phyloP scores from a whole-genome alignment of 139 green algal genomes.

The Coccomyxa sp. region DNA sequence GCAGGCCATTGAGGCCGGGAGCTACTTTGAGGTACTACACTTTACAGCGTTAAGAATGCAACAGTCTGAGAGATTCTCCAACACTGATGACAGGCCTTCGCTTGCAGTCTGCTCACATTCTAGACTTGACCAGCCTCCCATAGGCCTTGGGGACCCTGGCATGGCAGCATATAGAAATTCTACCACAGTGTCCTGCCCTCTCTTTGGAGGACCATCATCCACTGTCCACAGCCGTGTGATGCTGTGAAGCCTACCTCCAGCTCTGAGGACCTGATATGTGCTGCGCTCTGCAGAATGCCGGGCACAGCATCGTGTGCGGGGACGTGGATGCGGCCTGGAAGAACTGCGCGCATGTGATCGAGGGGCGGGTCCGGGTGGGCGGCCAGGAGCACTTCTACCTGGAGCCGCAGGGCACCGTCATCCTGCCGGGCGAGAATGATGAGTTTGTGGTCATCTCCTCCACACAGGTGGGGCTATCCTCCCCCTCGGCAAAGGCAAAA shows the following conservation, averaged over 20 bases:
- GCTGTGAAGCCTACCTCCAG: no score
- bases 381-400: constrained; percentile 98
- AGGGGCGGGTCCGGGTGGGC: constrained; percentile 63
- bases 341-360: constrained; percentile 48
- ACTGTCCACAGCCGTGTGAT: no score
- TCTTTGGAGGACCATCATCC: neutral
- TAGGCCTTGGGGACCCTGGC: no score
- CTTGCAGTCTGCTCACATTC: no score
- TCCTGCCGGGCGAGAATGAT: constrained; percentile 79
- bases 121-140: no score
- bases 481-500: no score
- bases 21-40: constrained; percentile 49
- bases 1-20: constrained; percentile 67
- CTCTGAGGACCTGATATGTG: neutral
- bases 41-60: no score
- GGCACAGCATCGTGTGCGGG: constrained; percentile 48
- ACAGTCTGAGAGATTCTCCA: no score
- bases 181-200: no score
- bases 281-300: constrained; percentile 19
- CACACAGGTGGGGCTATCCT: constrained; percentile 82
- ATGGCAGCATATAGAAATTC: no score
- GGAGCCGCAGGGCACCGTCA: constrained; percentile 77
- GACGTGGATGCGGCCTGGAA: constrained; percentile 70
- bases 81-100: no score
- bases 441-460: constrained; percentile 75